These are phyloP conservation scores for Daldinia grandis DNA, from an alignment of 495 filamentous ascomycete species.

Conservation along the genomic window DNA sequence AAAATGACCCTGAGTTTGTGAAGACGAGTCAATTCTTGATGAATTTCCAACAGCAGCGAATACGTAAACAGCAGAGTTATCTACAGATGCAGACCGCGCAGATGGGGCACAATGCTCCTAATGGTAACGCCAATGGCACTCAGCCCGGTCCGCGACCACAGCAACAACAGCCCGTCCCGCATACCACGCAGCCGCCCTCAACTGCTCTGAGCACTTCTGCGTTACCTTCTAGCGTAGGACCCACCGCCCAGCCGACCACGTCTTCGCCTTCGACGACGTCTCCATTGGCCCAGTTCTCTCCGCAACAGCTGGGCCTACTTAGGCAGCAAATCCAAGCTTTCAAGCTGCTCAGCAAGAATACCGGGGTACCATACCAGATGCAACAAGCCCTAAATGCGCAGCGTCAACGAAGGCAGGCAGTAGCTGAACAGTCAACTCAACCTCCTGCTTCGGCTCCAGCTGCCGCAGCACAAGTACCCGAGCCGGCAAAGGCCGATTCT, in stretches of 20 bases:
- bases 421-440: conserved; percentile 61
- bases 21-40: conserved; percentile 74
- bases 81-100: conserved; percentile 47
- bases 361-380: conserved; percentile 74
- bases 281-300: conserved; percentile 65
- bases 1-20: conserved; percentile 80
- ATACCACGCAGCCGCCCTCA: conserved; percentile 46
- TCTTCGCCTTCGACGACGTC: conserved; percentile 54
- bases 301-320: conserved; percentile 74
- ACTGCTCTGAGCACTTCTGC: conserved; percentile 48
- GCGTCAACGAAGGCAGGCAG: conserved; percentile 69
- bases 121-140: conserved; percentile 59
- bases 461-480: conserved; percentile 58
- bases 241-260: conserved; percentile 41
- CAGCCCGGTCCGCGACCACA: conserved; percentile 48
- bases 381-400: conserved; percentile 79
- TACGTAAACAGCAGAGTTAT: conserved; percentile 58
- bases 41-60: conserved; percentile 66
- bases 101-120: conserved; percentile 51
- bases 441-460: conserved; percentile 40
- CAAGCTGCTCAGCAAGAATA: conserved; percentile 81
- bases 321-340: conserved; percentile 84
- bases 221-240: conserved; percentile 43
- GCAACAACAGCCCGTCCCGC: conserved; percentile 45
- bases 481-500: conserved; percentile 40